Evolutionary conservation across 2,329 filamentous ascomycete species (phyloP), one percentile per base, ranked within the genome.

Genomic region (Bipolaris cookei): DNA sequence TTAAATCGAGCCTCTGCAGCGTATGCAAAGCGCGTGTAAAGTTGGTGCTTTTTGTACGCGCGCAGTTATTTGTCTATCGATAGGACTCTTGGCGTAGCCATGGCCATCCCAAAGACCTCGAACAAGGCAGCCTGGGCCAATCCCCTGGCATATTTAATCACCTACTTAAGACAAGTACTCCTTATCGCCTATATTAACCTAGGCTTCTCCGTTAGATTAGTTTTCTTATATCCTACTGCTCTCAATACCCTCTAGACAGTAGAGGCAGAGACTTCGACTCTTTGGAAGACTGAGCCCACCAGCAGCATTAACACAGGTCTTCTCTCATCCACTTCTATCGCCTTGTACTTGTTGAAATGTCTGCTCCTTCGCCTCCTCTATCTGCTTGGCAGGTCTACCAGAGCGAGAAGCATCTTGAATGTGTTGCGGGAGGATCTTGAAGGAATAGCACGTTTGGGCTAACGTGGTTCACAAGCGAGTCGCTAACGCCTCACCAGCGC

Each of bases 281-380:
- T 7, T 18, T 38, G 10, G 7, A 8, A 8, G 6, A 10, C 10
- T 14, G 13, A 41, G 4, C 6, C 23, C 13, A 21, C 38, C 23
- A 51, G 48, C 25, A 42, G 56, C 2, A 18, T 56, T n/a, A 51
- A 50, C 37, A 38, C 46, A 51, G 6, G 34, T n/a, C 35, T 61
- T 61, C 47, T 63, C 58, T 35, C 51, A n/a, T 35, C 52, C 7
- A 38, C 7, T 1, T 38, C 55, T 30, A 38, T 63, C 49, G 32
- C 32, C 16, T 11, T 48, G 39, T 55, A 55, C 54, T 43, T 50
- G 23, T 34, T 51, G 3, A 28, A 43, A 14, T 16, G 54, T n/a
- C 23, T 37, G 4, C 23, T 46, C 28, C 20, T 47, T 37, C 21
- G 48, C 21, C 34, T 37, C 28, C 34, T 37, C n/a, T 37, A 2